Evolutionary conservation across 1,284 basidiomycete species (phyloP).

Genomic region (Austroboletus novae-zelandiae): DNA sequence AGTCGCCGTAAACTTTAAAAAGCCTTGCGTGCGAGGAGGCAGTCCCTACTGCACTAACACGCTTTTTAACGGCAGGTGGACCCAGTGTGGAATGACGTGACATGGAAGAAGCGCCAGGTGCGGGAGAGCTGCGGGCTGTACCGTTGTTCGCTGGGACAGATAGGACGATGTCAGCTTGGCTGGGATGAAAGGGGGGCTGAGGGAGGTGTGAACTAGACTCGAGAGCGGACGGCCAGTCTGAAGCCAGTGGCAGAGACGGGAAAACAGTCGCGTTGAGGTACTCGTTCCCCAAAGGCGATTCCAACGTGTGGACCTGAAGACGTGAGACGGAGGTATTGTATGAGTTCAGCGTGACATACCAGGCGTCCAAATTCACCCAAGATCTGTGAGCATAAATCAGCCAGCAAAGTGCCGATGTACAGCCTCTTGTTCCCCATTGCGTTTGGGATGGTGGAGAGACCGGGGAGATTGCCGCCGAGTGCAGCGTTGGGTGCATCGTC

Average conservation of each 20-base stretch:
- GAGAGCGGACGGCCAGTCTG: slow-evolving; percentile 57
- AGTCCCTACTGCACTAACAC: slow-evolving; percentile 58
- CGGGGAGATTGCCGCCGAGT: slow-evolving; percentile 56
- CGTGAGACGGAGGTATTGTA: slow-evolving; percentile 6
- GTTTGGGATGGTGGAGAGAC: slow-evolving; percentile 70
- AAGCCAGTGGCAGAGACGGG: slow-evolving; percentile 54
- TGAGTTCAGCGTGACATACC: slow-evolving; percentile 41
- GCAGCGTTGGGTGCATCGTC: slow-evolving; percentile 57
- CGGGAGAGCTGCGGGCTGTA: slow-evolving; percentile 56
- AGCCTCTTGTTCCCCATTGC: slow-evolving; percentile 79
- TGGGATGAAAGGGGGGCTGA: slow-evolving; percentile 44
- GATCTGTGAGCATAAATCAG: slow-evolving; percentile 82
- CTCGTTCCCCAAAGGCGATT: slow-evolving; percentile 73
- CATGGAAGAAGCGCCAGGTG: slow-evolving; percentile 28
- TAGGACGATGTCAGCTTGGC: slow-evolving; percentile 56
- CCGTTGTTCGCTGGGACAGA: slow-evolving; percentile 41
- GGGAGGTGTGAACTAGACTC: slow-evolving; percentile 43
- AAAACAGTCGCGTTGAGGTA: slow-evolving; percentile 66
- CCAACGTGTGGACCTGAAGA: slow-evolving; percentile 58
- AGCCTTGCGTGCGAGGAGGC: slow-evolving; percentile 77
- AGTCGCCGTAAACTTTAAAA: slow-evolving; percentile 85
- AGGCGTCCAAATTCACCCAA: slow-evolving; percentile 79
- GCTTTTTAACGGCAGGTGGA: slow-evolving; percentile 51
- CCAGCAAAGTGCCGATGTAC: slow-evolving; percentile 82
- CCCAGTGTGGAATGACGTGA: slow-evolving; percentile 51